Percentiles rank a stretch among this genome's conserved stretches.
phyloP scores from a whole-genome alignment of 2,329 filamentous ascomycete genomes.

The Pyricularia grisea region DNA sequence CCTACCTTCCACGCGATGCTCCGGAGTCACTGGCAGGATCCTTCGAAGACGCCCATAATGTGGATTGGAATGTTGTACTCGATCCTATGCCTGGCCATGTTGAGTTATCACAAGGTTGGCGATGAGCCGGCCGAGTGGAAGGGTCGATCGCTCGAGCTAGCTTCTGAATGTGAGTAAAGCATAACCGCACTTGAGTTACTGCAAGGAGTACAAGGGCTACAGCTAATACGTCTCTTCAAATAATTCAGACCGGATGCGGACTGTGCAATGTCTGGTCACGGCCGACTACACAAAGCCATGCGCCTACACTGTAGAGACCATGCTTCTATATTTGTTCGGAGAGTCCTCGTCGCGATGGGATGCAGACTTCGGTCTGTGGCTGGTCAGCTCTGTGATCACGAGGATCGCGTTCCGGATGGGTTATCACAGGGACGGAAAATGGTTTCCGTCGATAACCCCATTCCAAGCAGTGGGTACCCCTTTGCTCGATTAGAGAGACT shows the following conservation, averaged over 20 bases:
- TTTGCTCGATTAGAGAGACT: not conserved
- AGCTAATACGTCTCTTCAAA: not conserved
- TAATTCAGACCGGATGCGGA: constrained; percentile 47
- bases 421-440: constrained; percentile 69
- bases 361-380: constrained; percentile 58
- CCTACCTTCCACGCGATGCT: constrained; percentile 77
- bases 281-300: constrained; percentile 70
- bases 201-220: not conserved
- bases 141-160: constrained; percentile 51
- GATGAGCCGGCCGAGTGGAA: constrained; percentile 74
- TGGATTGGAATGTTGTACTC: constrained; percentile 73
- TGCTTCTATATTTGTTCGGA: constrained; percentile 66
- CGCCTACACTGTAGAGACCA: constrained; percentile 68
- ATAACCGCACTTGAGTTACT: not conserved
- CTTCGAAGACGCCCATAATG: constrained; percentile 62
- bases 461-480: constrained; percentile 53
- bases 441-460: constrained; percentile 61
- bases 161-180: constrained; percentile 36
- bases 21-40: constrained; percentile 58
- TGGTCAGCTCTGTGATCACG: constrained; percentile 46
- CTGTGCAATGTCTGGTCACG: constrained; percentile 67
- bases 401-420: constrained; percentile 59
- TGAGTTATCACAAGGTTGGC: constrained; percentile 70
- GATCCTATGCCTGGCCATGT: constrained; percentile 66
- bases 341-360: constrained; percentile 68